Conservation (phyloP, 83 land plant species). For the Diphasiastrum complanatum region DNA sequence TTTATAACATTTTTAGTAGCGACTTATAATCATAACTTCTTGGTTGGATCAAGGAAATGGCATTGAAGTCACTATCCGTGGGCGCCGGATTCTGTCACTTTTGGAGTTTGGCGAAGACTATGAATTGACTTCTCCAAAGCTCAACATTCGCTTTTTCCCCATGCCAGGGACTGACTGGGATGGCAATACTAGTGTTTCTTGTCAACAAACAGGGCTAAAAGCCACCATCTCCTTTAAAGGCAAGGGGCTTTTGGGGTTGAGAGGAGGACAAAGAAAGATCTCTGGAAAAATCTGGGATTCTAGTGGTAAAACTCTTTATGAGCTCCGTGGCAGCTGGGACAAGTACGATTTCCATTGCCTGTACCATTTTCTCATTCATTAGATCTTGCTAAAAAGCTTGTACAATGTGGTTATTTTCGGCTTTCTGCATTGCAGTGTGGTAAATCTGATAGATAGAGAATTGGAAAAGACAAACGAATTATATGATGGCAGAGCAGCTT, state of each 20-base stretch:
- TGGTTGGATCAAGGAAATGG: slow-evolving; percentile 39
- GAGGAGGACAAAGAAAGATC: slow-evolving; percentile 33
- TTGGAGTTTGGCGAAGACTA: slow-evolving; percentile 40
- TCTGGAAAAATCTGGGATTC: slow-evolving; percentile 48
- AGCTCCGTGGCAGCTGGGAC: slow-evolving; percentile 66
- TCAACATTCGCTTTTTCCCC: slow-evolving; percentile 49
- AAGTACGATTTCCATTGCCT: slow-evolving; percentile 31
- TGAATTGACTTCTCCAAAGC: slow-evolving; percentile 58
- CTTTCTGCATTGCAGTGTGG: slow-evolving; percentile 31
- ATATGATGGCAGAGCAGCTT: slow-evolving; percentile 44
- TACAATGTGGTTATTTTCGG: background rate
- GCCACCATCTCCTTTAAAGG: slow-evolving; percentile 47
- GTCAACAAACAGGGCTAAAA: slow-evolving; percentile 51
- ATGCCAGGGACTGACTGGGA: slow-evolving; percentile 49
- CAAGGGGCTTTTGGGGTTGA: slow-evolving; percentile 37
- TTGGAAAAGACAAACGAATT: slow-evolving; percentile 26
- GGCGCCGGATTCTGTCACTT: slow-evolving; percentile 50
- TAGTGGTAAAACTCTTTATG: slow-evolving; percentile 33
- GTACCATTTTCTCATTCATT: background rate
- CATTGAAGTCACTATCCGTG: slow-evolving; percentile 46
- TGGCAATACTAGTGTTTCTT: slow-evolving; percentile 47
- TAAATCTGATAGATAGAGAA: slow-evolving; percentile 35
- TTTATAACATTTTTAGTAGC: background rate
- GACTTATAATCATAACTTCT: background rate
- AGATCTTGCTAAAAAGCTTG: background rate